A percentile compares a stretch with the other conserved stretches of the same genome.
phyloP scores from a whole-genome alignment of 805 yeast genomes.

The Metschnikowia santaceciliae region DNA sequence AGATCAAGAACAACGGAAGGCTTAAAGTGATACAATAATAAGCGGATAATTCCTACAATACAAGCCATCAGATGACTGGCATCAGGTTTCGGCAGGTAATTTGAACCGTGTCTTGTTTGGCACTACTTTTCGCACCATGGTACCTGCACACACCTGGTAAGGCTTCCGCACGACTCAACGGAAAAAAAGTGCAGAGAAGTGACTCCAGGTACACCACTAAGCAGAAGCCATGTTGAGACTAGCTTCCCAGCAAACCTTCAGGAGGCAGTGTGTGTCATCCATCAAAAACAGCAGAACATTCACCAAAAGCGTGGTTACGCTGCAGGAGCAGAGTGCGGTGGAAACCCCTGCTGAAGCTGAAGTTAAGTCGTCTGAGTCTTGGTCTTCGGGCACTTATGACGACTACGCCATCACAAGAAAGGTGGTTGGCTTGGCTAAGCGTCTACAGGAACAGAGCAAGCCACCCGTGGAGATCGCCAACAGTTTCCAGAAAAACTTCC shows the following conservation, averaged over 20 bases:
- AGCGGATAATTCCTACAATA: neutral
- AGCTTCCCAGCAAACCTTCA: neutral
- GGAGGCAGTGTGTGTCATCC: neutral
- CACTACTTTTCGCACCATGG: neutral
- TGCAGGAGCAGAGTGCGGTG: neutral
- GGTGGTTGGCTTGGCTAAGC: conserved; percentile 34
- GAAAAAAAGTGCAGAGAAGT: neutral
- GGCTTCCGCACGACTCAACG: neutral
- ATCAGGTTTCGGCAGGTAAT: neutral
- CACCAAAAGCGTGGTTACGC: neutral
- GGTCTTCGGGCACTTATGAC: conserved; percentile 22
- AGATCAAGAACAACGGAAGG: too few relatives aligned
- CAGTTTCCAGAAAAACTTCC: conserved; percentile 44
- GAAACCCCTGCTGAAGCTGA: neutral
- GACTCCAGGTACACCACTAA: neutral
- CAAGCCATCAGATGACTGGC: neutral
- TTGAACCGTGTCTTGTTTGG: neutral
- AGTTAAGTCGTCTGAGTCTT: conserved; percentile 17
- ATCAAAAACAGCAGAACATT: neutral
- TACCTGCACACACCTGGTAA: neutral
- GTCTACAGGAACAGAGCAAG: conserved; percentile 25
- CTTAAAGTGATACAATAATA: neutral
- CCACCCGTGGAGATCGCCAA: conserved; percentile 33
- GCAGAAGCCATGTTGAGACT: conserved; percentile 1
- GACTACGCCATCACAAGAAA: conserved; percentile 25